Conservation (phyloP, 176 grass and related monocot genomes). For the Tuctoria greenei region DNA sequence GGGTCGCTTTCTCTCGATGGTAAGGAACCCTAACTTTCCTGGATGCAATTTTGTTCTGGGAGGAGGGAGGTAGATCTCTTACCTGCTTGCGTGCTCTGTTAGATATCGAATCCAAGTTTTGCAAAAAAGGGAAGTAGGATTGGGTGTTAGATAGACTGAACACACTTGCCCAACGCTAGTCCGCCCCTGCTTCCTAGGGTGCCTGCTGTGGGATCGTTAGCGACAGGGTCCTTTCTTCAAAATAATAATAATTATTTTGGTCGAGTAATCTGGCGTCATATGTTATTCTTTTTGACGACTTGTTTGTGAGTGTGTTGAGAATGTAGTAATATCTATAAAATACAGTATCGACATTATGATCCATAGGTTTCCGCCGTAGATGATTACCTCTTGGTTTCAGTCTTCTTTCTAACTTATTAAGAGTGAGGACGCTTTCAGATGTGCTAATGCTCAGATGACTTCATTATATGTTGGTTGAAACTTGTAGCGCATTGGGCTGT, state of each 20-base stretch:
- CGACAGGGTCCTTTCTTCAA: too few species aligned
- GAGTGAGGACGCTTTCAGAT: background rate
- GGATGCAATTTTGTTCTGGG: background rate
- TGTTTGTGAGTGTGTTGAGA: background rate
- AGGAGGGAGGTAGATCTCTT: background rate
- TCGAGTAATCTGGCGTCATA: background rate
- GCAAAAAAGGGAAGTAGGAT: background rate
- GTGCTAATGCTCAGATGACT: background rate
- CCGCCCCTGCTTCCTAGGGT: background rate
- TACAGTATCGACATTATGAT: background rate
- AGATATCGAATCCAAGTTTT: background rate
- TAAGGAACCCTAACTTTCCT: slow-evolving; percentile 3
- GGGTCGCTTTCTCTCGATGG: background rate
- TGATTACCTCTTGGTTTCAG: background rate
- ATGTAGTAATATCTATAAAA: background rate
- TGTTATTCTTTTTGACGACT: background rate
- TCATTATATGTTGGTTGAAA: background rate
- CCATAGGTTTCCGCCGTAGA: too few species aligned
- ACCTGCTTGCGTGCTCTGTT: background rate
- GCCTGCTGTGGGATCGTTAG: background rate
- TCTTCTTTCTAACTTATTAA: background rate
- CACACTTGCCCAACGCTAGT: background rate
- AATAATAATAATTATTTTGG: background rate
- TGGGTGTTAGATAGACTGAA: background rate
- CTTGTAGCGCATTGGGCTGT: background rate